A percentile compares a stretch with the other conserved stretches of the same genome.
Conservation (phyloP, 108 stramenopile genomes). For the Chaetoceros tenuissimus region DNA sequence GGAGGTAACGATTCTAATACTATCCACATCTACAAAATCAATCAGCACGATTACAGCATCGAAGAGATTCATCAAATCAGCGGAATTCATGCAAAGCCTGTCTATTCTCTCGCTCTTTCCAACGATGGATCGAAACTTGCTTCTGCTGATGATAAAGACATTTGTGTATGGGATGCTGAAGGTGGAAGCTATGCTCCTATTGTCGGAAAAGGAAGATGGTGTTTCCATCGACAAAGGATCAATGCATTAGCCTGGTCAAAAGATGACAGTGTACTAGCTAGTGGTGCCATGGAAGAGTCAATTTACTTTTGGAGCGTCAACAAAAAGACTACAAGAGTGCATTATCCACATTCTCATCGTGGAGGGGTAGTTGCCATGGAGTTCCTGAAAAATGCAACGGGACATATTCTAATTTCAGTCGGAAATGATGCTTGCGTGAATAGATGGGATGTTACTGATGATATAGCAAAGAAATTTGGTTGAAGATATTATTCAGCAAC, state of each 20-base stretch:
- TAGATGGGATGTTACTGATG: conserved; percentile 70
- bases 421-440: conserved; percentile 86
- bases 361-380: conserved; percentile 65
- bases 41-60: conserved; percentile 11
- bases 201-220: conserved; percentile 60
- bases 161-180: conserved; percentile 56
- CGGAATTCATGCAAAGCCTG: conserved; percentile 59
- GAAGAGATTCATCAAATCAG: conserved; percentile 48
- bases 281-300: conserved; percentile 71
- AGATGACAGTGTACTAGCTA: conserved; percentile 65
- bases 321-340: conserved; percentile 63
- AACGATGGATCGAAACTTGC: conserved; percentile 77
- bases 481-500: conserved; percentile 29
- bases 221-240: conserved; percentile 75
- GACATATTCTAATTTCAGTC: conserved; percentile 59
- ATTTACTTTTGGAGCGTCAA: conserved; percentile 69
- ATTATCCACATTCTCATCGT: conserved; percentile 79
- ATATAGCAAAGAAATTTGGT: conserved; percentile 60
- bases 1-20: conserved; percentile 87
- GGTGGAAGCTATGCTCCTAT: conserved; percentile 32
- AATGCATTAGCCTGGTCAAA: conserved; percentile 61
- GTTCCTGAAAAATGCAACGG: conserved; percentile 26
- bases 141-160: conserved; percentile 75
- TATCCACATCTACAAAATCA: conserved; percentile 73
- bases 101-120: conserved; percentile 79